Percentiles rank a stretch among this genome's conserved stretches.
These are phyloP conservation scores for Paramecium biaurelia DNA, from an alignment of 73 alveolate species.

Conservation along the genomic window DNA sequence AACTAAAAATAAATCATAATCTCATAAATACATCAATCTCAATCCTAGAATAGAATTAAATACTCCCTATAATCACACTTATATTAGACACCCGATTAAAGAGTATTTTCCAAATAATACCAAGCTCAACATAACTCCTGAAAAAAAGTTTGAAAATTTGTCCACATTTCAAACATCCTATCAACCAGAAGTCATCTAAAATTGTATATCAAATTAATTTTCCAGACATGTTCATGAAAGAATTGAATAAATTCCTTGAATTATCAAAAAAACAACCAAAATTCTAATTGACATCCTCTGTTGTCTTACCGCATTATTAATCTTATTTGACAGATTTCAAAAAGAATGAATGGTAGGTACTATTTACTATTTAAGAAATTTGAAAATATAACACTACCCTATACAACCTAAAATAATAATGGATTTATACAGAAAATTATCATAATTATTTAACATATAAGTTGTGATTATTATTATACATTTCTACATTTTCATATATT, in stretches of 20 bases:
- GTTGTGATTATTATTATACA: constrained; percentile 90
- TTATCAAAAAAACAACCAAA: neutral
- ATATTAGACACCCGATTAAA: neutral
- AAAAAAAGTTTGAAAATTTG: constrained; percentile 10
- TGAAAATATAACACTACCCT: neutral
- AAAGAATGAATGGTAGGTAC: constrained; percentile 27
- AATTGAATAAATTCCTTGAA: neutral
- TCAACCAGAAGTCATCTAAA: neutral
- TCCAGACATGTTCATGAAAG: neutral
- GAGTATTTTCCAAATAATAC: neutral
- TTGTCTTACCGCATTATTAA: neutral
- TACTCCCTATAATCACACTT: neutral
- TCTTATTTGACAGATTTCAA: constrained; percentile 48
- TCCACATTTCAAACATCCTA: neutral
- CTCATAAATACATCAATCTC: neutral
- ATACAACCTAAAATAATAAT: constrained; percentile 38
- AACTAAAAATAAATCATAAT: neutral
- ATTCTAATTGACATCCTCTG: neutral
- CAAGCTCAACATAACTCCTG: neutral
- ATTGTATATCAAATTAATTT: neutral
- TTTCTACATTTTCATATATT: too few species aligned
- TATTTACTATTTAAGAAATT: constrained; percentile 40
- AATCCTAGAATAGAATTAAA: neutral
- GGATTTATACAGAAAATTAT: constrained; percentile 81
- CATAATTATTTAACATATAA: neutral